Conservation (phyloP, 1,284 basidiomycete species). For the Boletus smithii region DNA sequence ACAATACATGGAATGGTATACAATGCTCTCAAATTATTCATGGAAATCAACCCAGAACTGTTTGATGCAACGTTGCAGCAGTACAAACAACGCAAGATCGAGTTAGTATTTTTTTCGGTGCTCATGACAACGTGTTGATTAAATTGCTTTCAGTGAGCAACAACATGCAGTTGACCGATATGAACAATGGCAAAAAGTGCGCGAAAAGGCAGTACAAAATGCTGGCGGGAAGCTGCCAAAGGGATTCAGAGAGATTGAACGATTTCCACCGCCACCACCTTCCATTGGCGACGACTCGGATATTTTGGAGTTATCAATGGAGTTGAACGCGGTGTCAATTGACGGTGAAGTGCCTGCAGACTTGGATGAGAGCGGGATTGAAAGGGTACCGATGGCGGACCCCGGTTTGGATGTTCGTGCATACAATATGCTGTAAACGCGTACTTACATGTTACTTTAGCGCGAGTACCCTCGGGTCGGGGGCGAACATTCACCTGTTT, state of each 20-base stretch:
- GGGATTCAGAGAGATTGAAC: slow-evolving; percentile 62
- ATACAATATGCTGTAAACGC: slow-evolving; percentile 19
- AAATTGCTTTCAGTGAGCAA: slow-evolving; percentile 59
- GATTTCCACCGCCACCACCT: slow-evolving; percentile 74
- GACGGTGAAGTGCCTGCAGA: slow-evolving; percentile 70
- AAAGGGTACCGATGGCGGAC: slow-evolving; percentile 86
- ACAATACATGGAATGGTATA: slow-evolving; percentile 99
- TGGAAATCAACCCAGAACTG: slow-evolving; percentile 97
- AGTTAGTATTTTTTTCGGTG: slow-evolving; percentile 55
- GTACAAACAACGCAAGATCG: slow-evolving; percentile 84
- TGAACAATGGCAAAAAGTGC: slow-evolving; percentile 80
- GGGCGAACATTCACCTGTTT: slow-evolving; percentile 51
- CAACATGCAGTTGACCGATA: slow-evolving; percentile 78
- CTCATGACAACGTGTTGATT: slow-evolving; percentile 12
- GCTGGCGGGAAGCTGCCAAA: slow-evolving; percentile 62
- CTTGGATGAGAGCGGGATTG: slow-evolving; percentile 78
- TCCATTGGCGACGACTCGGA: slow-evolving; percentile 76
- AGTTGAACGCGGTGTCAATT: slow-evolving; percentile 81
- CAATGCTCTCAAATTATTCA: slow-evolving; percentile 97
- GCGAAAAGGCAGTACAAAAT: slow-evolving; percentile 71
- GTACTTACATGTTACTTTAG: slow-evolving; percentile 36
- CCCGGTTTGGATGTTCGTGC: slow-evolving; percentile 78
- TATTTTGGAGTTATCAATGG: slow-evolving; percentile 82
- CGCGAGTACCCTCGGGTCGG: slow-evolving; percentile 60
- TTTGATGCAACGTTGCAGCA: slow-evolving; percentile 95